These are phyloP conservation scores for Penicillium canescens DNA, from an alignment of 495 filamentous ascomycete species.

Conservation along the genomic window DNA sequence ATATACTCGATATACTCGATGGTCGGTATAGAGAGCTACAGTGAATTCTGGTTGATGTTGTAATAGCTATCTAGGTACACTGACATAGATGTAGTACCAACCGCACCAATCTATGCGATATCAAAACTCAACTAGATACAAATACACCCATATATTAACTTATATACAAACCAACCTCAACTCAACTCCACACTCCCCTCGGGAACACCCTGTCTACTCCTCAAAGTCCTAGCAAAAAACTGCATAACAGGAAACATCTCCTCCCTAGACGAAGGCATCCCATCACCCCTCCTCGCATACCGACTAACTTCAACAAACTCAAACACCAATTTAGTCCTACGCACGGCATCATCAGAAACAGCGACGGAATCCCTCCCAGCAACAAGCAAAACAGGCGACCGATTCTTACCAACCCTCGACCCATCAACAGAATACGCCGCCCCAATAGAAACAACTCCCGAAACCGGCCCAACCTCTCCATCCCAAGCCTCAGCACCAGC, in stretches of 20 bases:
- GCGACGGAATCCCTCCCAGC: conserved; percentile 62
- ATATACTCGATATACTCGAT: too few relatives aligned
- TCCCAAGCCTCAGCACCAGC: neutral
- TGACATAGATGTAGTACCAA: too few relatives aligned
- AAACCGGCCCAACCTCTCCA: conserved; percentile 31
- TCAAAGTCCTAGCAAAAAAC: conserved; percentile 80
- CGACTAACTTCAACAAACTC: conserved; percentile 68
- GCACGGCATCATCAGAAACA: conserved; percentile 64
- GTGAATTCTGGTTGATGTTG: too few relatives aligned
- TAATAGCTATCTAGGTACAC: too few relatives aligned
- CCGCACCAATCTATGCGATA: neutral
- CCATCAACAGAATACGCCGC: conserved; percentile 62
- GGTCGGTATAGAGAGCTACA: too few relatives aligned
- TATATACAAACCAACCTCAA: conserved; percentile 8
- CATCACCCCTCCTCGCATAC: conserved; percentile 75
- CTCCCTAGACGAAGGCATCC: conserved; percentile 78
- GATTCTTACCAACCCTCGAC: conserved; percentile 48
- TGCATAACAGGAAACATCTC: conserved; percentile 93
- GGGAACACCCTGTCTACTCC: conserved; percentile 62
- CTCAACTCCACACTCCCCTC: conserved; percentile 59
- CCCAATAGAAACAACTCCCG: conserved; percentile 77
- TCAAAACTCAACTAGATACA: neutral
- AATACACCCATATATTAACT: too few relatives aligned
- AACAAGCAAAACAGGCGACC: conserved; percentile 72
- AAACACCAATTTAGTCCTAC: conserved; percentile 66